phyloP scores from a whole-genome alignment of 139 green algal genomes.

The Closterium sp. region DNA sequence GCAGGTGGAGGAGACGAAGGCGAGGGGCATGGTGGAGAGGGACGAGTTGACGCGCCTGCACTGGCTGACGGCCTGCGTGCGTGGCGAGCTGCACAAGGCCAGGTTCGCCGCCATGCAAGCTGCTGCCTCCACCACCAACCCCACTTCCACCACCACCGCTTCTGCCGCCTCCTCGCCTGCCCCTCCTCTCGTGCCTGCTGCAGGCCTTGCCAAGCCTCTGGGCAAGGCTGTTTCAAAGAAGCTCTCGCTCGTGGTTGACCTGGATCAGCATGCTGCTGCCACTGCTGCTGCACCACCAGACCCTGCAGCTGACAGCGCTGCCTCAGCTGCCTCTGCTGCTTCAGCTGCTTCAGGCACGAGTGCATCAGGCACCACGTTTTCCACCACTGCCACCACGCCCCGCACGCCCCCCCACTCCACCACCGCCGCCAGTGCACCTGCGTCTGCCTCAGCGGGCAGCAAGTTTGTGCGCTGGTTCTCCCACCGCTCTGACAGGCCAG shows the following conservation, averaged over 20 bases:
- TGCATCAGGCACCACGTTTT: background rate
- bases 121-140: background rate
- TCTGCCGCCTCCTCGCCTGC: background rate
- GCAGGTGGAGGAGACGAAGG: constrained; percentile 6
- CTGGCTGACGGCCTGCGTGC: background rate
- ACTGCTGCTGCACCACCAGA: background rate
- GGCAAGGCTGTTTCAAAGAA: background rate
- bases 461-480: background rate
- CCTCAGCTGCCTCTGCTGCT: too few species aligned
- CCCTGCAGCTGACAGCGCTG: too few species aligned
- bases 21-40: background rate
- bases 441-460: background rate
- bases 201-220: background rate
- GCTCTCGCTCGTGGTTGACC: background rate
- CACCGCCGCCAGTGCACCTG: background rate
- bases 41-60: constrained; percentile 1
- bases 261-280: background rate
- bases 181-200: background rate
- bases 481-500: background rate
- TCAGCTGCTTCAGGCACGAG: background rate
- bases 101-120: background rate
- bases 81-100: constrained; percentile 1
- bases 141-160: background rate
- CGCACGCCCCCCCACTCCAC: background rate
- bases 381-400: background rate